Evolutionary conservation across 176 grass and related monocot species (phyloP).

Genomic region (Ensete ventricosum): DNA sequence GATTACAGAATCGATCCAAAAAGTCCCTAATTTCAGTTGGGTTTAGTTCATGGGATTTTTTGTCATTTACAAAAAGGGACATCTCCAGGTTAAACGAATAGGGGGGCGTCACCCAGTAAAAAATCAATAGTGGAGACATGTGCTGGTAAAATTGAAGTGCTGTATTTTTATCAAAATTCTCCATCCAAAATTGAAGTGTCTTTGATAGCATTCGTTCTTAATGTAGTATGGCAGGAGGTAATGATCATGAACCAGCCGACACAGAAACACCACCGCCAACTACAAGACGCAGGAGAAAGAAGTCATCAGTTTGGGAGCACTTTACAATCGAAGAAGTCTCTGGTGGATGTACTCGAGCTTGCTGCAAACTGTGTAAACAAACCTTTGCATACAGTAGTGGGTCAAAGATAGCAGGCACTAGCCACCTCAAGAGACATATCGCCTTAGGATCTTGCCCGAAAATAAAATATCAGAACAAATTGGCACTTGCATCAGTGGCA

Average conservation of each 20-base stretch:
- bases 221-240: neutral
- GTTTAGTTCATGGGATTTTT: too few species aligned
- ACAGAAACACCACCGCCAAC: neutral
- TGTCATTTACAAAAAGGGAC: too few species aligned
- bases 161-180: neutral
- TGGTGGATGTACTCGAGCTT: slow-evolving; percentile 10
- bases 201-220: neutral
- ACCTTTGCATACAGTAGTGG: slow-evolving; percentile 16
- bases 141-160: neutral
- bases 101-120: too few species aligned
- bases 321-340: slow-evolving; percentile 12
- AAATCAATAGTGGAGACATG: too few species aligned
- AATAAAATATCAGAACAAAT: slow-evolving; percentile 12
- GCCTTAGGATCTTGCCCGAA: slow-evolving; percentile 12
- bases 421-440: slow-evolving; percentile 15
- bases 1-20: too few species aligned
- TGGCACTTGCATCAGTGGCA: neutral
- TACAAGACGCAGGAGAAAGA: slow-evolving; percentile 10
- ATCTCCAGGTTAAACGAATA: too few species aligned
- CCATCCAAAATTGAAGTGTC: neutral
- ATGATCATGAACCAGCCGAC: neutral
- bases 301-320: slow-evolving; percentile 13
- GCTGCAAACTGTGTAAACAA: slow-evolving; percentile 15
- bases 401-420: slow-evolving; percentile 13
- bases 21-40: too few species aligned